A percentile compares a stretch with the other conserved stretches of the same genome.
Conservation (phyloP, 2,329 filamentous ascomycete species). For the Aspergillus piperis region DNA sequence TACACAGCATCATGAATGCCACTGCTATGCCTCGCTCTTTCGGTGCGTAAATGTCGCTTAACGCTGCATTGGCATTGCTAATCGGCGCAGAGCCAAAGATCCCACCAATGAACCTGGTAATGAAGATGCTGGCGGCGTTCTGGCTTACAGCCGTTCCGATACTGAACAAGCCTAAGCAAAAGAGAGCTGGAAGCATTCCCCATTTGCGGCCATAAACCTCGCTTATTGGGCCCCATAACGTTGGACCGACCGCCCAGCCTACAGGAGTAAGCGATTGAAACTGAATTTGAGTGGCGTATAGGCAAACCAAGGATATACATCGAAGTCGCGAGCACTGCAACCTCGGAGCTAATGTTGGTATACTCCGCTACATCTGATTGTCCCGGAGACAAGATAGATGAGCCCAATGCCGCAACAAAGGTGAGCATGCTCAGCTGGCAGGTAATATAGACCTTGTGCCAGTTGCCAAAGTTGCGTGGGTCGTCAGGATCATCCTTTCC, state of each 20-base stretch:
- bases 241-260: constrained; percentile 39
- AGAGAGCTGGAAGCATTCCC: constrained; percentile 47
- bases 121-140: constrained; percentile 39
- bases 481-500: constrained; percentile 30
- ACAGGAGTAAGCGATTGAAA: neutral
- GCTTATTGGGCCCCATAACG: constrained; percentile 45
- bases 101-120: constrained; percentile 49
- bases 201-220: constrained; percentile 50
- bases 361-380: constrained; percentile 45
- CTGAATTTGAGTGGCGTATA: constrained; percentile 36
- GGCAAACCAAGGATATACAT: constrained; percentile 49
- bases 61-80: constrained; percentile 45
- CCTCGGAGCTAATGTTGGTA: constrained; percentile 45
- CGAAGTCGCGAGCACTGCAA: constrained; percentile 19
- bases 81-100: constrained; percentile 49
- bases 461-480: constrained; percentile 49
- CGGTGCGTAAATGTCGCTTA: constrained; percentile 47
- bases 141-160: constrained; percentile 47
- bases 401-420: constrained; percentile 50
- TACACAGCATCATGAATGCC: constrained; percentile 41
- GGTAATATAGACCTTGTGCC: constrained; percentile 51
- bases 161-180: constrained; percentile 47
- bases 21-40: constrained; percentile 43
- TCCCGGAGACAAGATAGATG: constrained; percentile 54
- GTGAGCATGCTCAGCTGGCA: constrained; percentile 53